Evolutionary conservation across 495 filamentous ascomycete species (phyloP).

Genomic region (Aspergillus bertholletiae): DNA sequence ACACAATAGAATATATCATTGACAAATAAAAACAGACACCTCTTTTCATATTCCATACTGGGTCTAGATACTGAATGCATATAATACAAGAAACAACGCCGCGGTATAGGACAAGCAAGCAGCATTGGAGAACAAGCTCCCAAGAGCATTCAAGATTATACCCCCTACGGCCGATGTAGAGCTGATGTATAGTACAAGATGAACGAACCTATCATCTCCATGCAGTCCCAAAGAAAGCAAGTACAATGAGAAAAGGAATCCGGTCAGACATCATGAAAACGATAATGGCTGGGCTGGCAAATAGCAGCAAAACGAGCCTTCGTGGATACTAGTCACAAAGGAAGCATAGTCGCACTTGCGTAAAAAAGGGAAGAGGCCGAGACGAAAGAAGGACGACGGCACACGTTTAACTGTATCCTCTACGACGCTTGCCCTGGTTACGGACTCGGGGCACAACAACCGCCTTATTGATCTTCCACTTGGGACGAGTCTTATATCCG

Average conservation of each 20-base stretch:
- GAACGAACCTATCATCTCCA: constrained; percentile 2
- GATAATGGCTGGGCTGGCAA: not conserved
- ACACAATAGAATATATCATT: too few species aligned
- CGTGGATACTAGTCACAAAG: not conserved
- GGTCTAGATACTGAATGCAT: constrained; percentile 2
- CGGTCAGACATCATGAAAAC: not conserved
- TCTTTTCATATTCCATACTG: not conserved
- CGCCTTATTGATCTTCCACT: constrained; percentile 74
- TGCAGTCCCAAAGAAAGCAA: constrained; percentile 5
- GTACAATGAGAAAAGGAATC: constrained; percentile 4
- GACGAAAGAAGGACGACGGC: constrained; percentile 8
- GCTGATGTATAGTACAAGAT: constrained; percentile 24
- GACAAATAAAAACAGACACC: too few species aligned
- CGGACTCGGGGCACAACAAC: constrained; percentile 71
- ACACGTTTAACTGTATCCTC: constrained; percentile 40
- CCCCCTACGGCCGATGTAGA: constrained; percentile 17
- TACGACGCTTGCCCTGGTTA: constrained; percentile 69
- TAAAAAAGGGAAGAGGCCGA: constrained; percentile 10
- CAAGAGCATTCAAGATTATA: not conserved
- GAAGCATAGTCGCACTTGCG: constrained; percentile 17
- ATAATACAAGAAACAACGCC: constrained; percentile 23
- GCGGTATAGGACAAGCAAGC: constrained; percentile 5
- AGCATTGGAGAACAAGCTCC: constrained; percentile 3
- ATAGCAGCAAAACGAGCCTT: not conserved
- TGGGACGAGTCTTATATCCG: constrained; percentile 89